Evolutionary conservation across 345 rosid genomes (phyloP), one percentile per base, ranked within the genome.

Genomic region (Sisymbrium irio): DNA sequence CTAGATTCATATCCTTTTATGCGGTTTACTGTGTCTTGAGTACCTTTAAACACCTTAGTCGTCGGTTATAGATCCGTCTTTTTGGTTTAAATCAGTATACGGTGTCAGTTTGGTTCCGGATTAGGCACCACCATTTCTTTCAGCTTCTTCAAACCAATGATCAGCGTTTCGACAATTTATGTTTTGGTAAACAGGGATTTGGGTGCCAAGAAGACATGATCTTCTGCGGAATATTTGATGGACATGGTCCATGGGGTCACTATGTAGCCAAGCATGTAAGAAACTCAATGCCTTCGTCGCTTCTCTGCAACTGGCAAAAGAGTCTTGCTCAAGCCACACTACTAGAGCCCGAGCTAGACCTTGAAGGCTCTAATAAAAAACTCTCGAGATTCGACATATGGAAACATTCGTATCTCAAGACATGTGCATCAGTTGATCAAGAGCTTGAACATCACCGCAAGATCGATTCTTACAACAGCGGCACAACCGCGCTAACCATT

Each of bases 221-320:
- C 0, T 95, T 92, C 44, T 95, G 99, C 8, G 99, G 99, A 67
- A 86, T 95, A 77, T 95, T 92, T 64, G 98, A 95, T 78, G 99
- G 99, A 44, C 98, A 95, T 19, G 99, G 98, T 72, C 90, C 88
- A 10, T 95, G 99, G 99, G 99, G 99, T 41, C 99, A 95, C 77
- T 92, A 67, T 57, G 98, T 95, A 53, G 81, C 98, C 1, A 92
- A 92, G 74, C 87, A 77, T 70, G 99, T 95, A 51, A 78, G 92
- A 20, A 81, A 95, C 76, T 82, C 94, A 0, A 76, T 95, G 94
- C 98, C 98, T 39, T 62, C 78, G 0, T 82, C 84, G 27, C 80
- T 95, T 79, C 85, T 95, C 8, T 84, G 86, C 64, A 84, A 84
- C 73, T 95, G 99, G 99, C 99, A 95, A 74, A 96, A 90, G 77